Conservation (phyloP, 805 yeast genomes). For the Saccharomycopsis sp. region DNA sequence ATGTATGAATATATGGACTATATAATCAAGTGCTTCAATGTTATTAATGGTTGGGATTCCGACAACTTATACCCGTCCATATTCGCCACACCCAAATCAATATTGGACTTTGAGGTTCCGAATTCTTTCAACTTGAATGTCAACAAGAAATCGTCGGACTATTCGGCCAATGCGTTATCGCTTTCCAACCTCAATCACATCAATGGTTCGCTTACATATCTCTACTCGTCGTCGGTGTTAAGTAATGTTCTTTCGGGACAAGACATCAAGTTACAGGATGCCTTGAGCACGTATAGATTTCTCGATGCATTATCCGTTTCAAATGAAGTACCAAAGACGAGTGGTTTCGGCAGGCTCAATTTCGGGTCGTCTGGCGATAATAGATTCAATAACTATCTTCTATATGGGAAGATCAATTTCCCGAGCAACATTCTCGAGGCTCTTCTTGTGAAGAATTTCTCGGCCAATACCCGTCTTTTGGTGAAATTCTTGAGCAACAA, state of each 20-base stretch:
- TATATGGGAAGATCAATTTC: constrained; percentile 83
- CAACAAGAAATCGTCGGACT: constrained; percentile 61
- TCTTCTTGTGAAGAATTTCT: constrained; percentile 62
- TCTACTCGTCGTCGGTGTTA: constrained; percentile 61
- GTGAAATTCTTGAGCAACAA: constrained; percentile 60
- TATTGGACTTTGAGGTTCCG: constrained; percentile 72
- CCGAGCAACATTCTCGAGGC: constrained; percentile 88
- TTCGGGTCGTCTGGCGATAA: constrained; percentile 4
- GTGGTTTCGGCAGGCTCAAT: background rate
- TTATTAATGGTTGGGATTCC: constrained; percentile 68
- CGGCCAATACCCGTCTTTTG: constrained; percentile 54
- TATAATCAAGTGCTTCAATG: constrained; percentile 64
- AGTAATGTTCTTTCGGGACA: constrained; percentile 42
- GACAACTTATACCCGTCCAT: constrained; percentile 73
- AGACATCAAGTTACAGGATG: constrained; percentile 53
- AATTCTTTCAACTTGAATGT: constrained; percentile 57
- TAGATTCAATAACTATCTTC: constrained; percentile 29
- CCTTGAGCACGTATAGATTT: constrained; percentile 60
- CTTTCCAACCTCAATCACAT: constrained; percentile 57
- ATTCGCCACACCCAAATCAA: constrained; percentile 56
- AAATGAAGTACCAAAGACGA: background rate
- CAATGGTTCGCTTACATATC: constrained; percentile 77
- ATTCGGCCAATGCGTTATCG: constrained; percentile 67
- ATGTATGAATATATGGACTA: constrained; percentile 89
- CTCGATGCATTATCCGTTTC: constrained; percentile 39